Base-by-base conservation (phyloP, 805 yeast genomes). In the Ogataea pini region DNA sequence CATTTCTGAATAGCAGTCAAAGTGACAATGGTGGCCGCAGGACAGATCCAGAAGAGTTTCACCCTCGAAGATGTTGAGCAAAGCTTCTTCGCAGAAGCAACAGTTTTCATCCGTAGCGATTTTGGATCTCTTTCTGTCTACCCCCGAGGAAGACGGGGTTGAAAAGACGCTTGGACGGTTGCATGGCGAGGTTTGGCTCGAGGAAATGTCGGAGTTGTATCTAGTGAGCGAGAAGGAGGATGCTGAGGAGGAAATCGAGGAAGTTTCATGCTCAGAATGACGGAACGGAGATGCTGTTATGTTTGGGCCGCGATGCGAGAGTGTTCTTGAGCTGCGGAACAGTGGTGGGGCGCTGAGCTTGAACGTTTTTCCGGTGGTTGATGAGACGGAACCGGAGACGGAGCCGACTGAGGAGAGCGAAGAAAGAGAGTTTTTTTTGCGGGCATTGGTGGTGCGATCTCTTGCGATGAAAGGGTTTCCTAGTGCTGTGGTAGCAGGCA, bases 1-100 rank as follows among this genome's bases (percentile, higher is more conserved):
- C 33, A 69, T 44, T 7, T 71, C 62, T 3, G 65, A 50, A 27
- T 67, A 72, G 50, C 83, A 78, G 45, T 72, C 67, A 45, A 66
- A 65, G 56, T 78, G 83, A 24, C 72, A 61, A 33, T 65, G 64
- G 55, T 77, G 81, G 6, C 68, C 62, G 58, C 81, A 76, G 1
- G 68, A 53, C 37, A 77, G 51, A 28, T 70, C 73, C 3, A 78
- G 47, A 0, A 72, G 51, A 28, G 65, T 69, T 60, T 78, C 82
- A 10, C 77, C 78, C 7, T 59, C 56, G 31, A 77, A 66, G 12
- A 67, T 62, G 38, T 63, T 64, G 2, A 65, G 60, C 32, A 78
- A 56, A 3, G 69, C 62, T 48, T 77, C 81, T 12, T 68, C 67
- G 57, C 83, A 78, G 33, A 76, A 64, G 12, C 72, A 67, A 54